Conservation (phyloP, 2,329 filamentous ascomycete genomes). For the Aspergillus jensenii region DNA sequence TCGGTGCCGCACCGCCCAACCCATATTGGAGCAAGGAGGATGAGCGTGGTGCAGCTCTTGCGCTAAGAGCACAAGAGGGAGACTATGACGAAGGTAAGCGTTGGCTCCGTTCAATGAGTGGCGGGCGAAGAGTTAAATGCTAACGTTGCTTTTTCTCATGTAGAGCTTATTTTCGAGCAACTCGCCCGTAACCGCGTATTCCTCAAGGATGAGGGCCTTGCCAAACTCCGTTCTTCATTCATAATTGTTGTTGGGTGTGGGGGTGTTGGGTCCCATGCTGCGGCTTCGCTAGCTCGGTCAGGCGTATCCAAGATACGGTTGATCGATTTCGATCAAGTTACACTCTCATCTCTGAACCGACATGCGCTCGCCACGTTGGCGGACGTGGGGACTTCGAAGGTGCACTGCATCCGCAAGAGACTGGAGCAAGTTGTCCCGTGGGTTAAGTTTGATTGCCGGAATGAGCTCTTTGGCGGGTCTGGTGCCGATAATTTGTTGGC, state of each 20-base stretch:
- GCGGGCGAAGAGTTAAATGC: neutral
- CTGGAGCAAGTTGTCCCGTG: conserved; percentile 87
- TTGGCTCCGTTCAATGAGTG: neutral
- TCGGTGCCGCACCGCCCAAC: conserved; percentile 40
- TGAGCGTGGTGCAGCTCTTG: conserved; percentile 57
- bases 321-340: conserved; percentile 97
- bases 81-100: conserved; percentile 63
- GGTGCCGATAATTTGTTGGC: conserved; percentile 67
- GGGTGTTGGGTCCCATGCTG: conserved; percentile 90
- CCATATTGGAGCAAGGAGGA: conserved; percentile 52
- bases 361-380: conserved; percentile 92
- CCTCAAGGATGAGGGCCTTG: conserved; percentile 76
- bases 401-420: conserved; percentile 75
- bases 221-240: conserved; percentile 76
- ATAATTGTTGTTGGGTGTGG: conserved; percentile 90
- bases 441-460: conserved; percentile 82
- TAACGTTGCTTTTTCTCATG: conserved; percentile 3
- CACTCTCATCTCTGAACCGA: conserved; percentile 88
- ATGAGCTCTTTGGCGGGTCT: conserved; percentile 74
- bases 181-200: conserved; percentile 91
- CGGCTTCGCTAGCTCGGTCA: conserved; percentile 80
- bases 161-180: conserved; percentile 89
- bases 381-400: conserved; percentile 91
- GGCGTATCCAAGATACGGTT: conserved; percentile 85
- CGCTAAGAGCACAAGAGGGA: conserved; percentile 59